Base-by-base conservation (phyloP, 805 yeast genomes). In the Kodamaea lidongshanica region DNA sequence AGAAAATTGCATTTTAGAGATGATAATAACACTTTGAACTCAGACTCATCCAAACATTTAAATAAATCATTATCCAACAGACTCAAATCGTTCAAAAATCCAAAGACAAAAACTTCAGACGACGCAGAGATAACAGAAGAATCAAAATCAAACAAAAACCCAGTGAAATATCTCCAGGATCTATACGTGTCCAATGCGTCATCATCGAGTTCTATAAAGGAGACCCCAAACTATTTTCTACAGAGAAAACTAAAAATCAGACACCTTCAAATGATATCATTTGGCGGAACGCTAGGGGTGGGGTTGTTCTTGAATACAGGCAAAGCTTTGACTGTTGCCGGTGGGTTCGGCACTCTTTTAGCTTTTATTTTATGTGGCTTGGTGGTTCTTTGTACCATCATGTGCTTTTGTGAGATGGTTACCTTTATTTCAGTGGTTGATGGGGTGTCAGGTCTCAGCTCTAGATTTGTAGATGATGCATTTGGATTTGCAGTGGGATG, bases 261-360 rank as follows among this genome's bases (percentile, higher is more conserved):
- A 13, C 89, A 82, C 51, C 55, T 82, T 12, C 87, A 81, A 46
- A 79, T 81, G 77, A 77, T 82, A 27, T 82, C 88, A 0, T 60
- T 83, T 17, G 86, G 87, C 3, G 89, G 87, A 2, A 79, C 88
- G 0, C 52, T 82, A 4, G 92, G 92, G 1, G 89, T 82, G 10
- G 92, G 94, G 0, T 53, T 82, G 12, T 67, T 79, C 34, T 56
- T 82, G 14, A 74, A 78, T 24, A 72, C 81, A 5, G 88, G 92
- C 3, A 78, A 80, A 44, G 82, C 86, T 1, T 67, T 82, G 30
- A 65, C 77, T 12, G 75, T 77, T 11, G 80, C 83, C 2, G 94
- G 94, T 2, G 89, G 89, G 1, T 58, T 82, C 30, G 94, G 94
- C 0, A 73, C 85, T 6, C 54, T 82, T 4, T 42, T 82, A 9